Base-by-base conservation (phyloP, 1,284 basidiomycete genomes). In the Wallemia ichthyophaga region DNA sequence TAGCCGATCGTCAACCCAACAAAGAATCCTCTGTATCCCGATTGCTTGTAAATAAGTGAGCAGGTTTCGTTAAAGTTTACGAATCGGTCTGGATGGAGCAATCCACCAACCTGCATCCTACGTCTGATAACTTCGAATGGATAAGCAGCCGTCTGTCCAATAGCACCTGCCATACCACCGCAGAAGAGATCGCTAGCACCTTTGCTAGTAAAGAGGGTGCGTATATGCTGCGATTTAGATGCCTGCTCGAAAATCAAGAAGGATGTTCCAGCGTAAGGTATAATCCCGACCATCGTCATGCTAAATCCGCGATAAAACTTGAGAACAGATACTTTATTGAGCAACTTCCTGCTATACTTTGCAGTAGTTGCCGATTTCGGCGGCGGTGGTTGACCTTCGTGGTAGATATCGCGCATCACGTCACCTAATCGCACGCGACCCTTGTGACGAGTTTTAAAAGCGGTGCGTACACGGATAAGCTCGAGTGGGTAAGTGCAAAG, bases 231-330 rank as follows among this genome's bases (percentile, higher is more conserved):
- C 32, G 23, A 53, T 33, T 27, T 32, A 25, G 37, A 60, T 31
- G 48, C 57, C 56, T 53, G 58, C 63, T 62, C 70, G 64, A 68
- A 95, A 23, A 82, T 81, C 59, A 98, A 77, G 73, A 99, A 99
- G 13, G 85, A 87, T 1, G 88, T 89, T 7, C 94, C 94, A 1
- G 91, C 89, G 66, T 99, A 98, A 0, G 94, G 94, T 21, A 98
- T 75, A 79, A 96, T 96, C 53, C 89, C 89, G 24, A 78, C 69
- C 54, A 94, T 71, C n/a, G 86, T 88, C 31, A 91, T 84, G 11
- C 81, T 80, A 71, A 98, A 96, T 7, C 94, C 94, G 27, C 94
- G 82, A 69, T 99, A 99, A 71, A 92, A 91, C 66, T 92, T 88
- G 61, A 88, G 74, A 59, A 83, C 66, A 27, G 82, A 82, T 64